Percentiles rank a stretch among this genome's conserved stretches.
Evolutionary conservation across 805 yeast genomes (phyloP).

Genomic region (Wickerhamomyces mucosus): DNA sequence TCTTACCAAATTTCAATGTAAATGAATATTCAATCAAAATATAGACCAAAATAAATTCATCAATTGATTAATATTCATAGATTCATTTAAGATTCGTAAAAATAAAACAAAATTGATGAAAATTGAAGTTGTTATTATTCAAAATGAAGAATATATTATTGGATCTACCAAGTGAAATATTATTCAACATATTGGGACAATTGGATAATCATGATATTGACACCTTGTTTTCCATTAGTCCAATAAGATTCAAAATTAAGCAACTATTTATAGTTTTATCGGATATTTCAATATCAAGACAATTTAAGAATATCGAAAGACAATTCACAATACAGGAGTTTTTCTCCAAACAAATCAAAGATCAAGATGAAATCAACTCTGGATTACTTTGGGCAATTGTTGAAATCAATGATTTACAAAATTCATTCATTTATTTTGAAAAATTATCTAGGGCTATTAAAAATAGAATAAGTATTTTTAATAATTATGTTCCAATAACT

Average conservation of each 20-base stretch:
- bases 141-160: background rate
- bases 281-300: conserved; percentile 19
- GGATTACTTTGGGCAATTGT: conserved; percentile 3
- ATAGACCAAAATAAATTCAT: too few species aligned
- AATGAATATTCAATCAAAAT: too few species aligned
- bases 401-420: conserved; percentile 8
- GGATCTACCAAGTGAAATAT: conserved; percentile 1
- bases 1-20: too few species aligned
- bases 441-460: conserved; percentile 1
- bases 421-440: background rate
- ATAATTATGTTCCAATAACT: conserved; percentile 3
- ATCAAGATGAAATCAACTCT: too few species aligned
- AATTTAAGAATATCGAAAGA: too few species aligned
- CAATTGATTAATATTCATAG: too few species aligned
- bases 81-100: too few species aligned
- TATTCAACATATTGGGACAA: background rate
- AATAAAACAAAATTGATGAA: background rate
- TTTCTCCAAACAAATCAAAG: too few species aligned
- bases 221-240: background rate
- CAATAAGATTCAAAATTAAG: background rate
- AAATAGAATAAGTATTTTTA: conserved; percentile 8
- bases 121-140: background rate
- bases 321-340: too few species aligned
- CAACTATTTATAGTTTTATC: background rate
- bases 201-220: conserved; percentile 1